phyloP scores from a whole-genome alignment of 2,329 filamentous ascomycete species.

The Penicillium sp. region DNA sequence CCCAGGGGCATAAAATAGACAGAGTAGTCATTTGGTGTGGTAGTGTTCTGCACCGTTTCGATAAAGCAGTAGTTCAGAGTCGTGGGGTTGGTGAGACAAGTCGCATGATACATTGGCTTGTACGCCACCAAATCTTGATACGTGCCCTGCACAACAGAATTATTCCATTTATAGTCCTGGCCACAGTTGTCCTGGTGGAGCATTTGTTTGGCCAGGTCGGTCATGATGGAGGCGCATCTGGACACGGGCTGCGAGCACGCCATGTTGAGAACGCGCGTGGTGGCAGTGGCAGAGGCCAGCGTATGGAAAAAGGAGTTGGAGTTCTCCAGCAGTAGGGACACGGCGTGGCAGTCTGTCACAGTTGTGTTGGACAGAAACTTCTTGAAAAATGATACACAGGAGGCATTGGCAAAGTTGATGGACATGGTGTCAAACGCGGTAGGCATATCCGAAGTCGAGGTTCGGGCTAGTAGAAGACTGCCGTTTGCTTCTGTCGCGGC shows the following conservation, averaged over 20 bases:
- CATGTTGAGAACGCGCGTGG: conserved; percentile 72
- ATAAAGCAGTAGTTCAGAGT: conserved; percentile 71
- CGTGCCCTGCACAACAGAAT: conserved; percentile 66
- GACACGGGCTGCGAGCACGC: conserved; percentile 65
- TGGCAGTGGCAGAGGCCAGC: conserved; percentile 62
- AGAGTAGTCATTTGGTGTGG: conserved; percentile 66
- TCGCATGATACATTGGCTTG: conserved; percentile 69
- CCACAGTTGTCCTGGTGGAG: conserved; percentile 61
- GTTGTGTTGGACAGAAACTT: conserved; percentile 60
- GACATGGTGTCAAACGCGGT: conserved; percentile 63
- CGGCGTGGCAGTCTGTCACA: conserved; percentile 70
- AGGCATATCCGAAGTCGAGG: conserved; percentile 44
- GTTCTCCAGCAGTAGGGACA: conserved; percentile 79
- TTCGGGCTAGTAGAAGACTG: background rate
- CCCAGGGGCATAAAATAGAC: conserved; percentile 85
- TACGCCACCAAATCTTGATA: conserved; percentile 74
- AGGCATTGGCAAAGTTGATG: conserved; percentile 55
- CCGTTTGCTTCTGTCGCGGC: background rate
- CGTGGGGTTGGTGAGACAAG: conserved; percentile 65
- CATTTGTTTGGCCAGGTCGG: conserved; percentile 60
- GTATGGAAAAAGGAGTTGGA: conserved; percentile 80
- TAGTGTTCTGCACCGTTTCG: conserved; percentile 71
- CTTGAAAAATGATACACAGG: conserved; percentile 56
- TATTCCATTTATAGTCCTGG: conserved; percentile 61
- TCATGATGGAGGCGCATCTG: conserved; percentile 62